Evolutionary conservation across 257 asterid genomes (phyloP).

Genomic region (Fraxinus excelsior): DNA sequence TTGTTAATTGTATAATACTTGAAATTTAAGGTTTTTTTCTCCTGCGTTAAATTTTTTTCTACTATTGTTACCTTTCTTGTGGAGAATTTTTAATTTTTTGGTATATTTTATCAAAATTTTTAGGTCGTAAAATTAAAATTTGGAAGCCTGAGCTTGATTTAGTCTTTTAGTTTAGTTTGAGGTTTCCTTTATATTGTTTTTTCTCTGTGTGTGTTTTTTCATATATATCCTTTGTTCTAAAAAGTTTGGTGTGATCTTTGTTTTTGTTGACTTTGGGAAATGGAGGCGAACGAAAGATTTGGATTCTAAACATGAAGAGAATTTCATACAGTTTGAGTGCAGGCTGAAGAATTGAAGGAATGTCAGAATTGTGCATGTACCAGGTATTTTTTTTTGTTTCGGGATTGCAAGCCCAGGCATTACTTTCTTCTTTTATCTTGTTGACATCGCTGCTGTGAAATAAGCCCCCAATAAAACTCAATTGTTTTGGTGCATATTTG

Average conservation of each 20-base stretch:
- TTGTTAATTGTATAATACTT: neutral
- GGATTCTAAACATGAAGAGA: constrained; percentile 42
- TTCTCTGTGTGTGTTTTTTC: neutral
- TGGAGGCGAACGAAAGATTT: constrained; percentile 42
- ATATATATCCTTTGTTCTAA: constrained; percentile 17
- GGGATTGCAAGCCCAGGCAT: neutral
- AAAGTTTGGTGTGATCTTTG: constrained; percentile 25
- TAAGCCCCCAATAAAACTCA: neutral
- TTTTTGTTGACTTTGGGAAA: constrained; percentile 34
- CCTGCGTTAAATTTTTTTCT: neutral
- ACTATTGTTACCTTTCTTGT: neutral
- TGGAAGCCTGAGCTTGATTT: neutral
- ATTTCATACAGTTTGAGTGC: constrained; percentile 42
- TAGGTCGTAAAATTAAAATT: neutral
- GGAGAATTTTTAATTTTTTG: neutral
- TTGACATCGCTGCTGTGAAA: neutral
- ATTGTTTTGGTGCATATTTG: neutral
- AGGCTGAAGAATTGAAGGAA: constrained; percentile 55
- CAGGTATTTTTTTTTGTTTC: constrained; percentile 36
- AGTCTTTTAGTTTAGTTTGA: neutral
- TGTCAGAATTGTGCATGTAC: constrained; percentile 62
- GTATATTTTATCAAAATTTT: neutral
- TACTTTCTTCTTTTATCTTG: neutral
- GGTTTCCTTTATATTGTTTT: neutral
- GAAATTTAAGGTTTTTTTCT: neutral